A percentile compares a stretch with the other conserved stretches of the same genome.
Conservation (phyloP, 176 grass and related monocot species). For the Bolboschoenus planiculmis region DNA sequence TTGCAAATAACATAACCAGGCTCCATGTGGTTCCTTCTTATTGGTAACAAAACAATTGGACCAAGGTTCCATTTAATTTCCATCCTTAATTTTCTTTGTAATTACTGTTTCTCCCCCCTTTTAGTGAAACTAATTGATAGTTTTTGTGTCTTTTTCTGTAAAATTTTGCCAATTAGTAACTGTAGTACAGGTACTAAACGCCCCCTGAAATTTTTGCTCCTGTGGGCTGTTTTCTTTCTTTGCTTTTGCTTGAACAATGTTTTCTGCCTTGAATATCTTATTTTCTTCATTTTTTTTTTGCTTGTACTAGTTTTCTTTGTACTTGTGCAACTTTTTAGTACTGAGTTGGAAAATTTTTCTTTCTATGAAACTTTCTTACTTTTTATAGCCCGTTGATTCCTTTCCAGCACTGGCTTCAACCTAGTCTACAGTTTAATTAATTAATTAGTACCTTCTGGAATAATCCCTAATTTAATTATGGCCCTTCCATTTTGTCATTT, state of each 20-base stretch:
- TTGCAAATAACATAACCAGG: neutral
- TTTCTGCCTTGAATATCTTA: neutral
- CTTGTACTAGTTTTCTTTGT: neutral
- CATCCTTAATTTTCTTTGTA: neutral
- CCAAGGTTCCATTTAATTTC: neutral
- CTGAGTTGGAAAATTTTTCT: neutral
- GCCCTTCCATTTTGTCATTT: too few relatives aligned
- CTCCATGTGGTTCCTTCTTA: neutral
- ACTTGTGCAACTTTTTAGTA: neutral
- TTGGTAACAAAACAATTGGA: neutral
- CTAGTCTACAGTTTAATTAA: neutral
- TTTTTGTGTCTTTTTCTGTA: neutral
- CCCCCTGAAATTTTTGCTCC: constrained; percentile 15
- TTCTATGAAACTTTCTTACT: neutral
- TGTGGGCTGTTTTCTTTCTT: neutral
- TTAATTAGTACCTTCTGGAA: neutral
- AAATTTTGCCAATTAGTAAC: neutral
- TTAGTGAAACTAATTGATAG: neutral
- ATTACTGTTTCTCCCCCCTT: neutral
- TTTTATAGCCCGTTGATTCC: neutral
- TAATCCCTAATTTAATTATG: too few relatives aligned
- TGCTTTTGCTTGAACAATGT: neutral
- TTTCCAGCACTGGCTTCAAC: neutral
- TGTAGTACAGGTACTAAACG: neutral
- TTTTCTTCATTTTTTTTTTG: neutral